These are phyloP conservation scores for Baeospora myosura DNA, from an alignment of 1,284 basidiomycete genomes.

Conservation along the genomic window DNA sequence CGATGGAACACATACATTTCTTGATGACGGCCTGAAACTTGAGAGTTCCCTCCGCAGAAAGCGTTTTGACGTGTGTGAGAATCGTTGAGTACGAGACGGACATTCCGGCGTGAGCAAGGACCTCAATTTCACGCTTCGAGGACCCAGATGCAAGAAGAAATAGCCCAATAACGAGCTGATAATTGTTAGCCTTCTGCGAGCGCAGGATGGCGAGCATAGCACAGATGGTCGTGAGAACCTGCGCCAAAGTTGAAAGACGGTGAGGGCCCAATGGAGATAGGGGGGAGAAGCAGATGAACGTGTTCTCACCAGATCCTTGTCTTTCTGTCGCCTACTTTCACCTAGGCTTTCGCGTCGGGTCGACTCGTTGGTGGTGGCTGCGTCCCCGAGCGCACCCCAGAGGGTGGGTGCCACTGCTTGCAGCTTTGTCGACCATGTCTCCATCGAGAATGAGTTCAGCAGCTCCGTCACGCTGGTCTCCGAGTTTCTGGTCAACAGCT, in stretches of 20 bases:
- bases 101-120: conserved; percentile 18
- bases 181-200: conserved; percentile 14
- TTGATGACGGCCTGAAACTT: conserved; percentile 11
- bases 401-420: conserved; percentile 8
- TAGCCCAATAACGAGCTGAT: conserved; percentile 11
- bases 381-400: conserved; percentile 7
- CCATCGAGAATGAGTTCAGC: conserved; percentile 11
- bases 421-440: conserved; percentile 5
- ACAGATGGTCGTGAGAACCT: conserved; percentile 14
- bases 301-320: conserved; percentile 10
- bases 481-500: conserved; percentile 3
- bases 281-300: not conserved
- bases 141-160: conserved; percentile 14
- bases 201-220: conserved; percentile 13
- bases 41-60: conserved; percentile 15
- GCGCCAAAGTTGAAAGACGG: not conserved
- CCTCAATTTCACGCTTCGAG: conserved; percentile 5
- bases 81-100: conserved; percentile 19
- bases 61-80: conserved; percentile 16
- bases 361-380: conserved; percentile 1
- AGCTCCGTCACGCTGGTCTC: conserved; percentile 3
- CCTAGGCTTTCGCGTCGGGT: too few species aligned
- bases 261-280: not conserved
- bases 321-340: conserved; percentile 3
- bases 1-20: conserved; percentile 14